Base-by-base conservation (phyloP, 2,329 filamentous ascomycete species). In the Monosporascus ibericus region DNA sequence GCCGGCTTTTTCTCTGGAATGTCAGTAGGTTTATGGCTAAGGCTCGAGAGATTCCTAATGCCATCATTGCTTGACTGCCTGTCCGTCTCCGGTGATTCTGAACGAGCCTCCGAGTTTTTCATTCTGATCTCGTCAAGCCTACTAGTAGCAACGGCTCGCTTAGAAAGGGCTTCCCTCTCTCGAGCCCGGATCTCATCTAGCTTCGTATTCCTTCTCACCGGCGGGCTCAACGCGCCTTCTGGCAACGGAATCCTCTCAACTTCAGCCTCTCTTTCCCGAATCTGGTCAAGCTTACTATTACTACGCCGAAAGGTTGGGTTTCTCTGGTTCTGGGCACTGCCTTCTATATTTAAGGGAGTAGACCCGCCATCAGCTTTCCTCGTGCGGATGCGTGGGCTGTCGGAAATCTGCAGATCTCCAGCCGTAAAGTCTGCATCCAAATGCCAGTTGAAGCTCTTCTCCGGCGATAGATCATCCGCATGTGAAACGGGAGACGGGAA, bases 381-480 rank as follows among this genome's bases (percentile, higher is more conserved):
- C 22, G 73, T 65, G 27, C 64, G 69, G 49, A 82, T 72, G 34
- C 77, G 75, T n/a, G 80, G 80, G 55, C 79, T 83, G 56, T 77
- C 71, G 0, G 80, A 83, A 36, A 79, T 62, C 52, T 82, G 78
- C 39, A 82, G 54, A 53, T 82, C 79, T 42, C 74, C 72, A 11
- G 75, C 79, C 1, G 80, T 82, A 57, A 84, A 82, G 51, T 84
- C 80, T 5, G 75, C 74, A 36, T 83, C 80, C 6, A 81, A 65
- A 52, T 82, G 69, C 80, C 79, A 84, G 7, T 73, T 75, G 52
- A 75, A 79, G 58, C 74, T 77, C 63, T 78, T 80, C 49, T 76
- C 74, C 0, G 79, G 78, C 0, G 76, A 77, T 6, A 51, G 50
- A 7, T 48, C 42, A 18, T 47, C 34, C 25, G 48, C 58, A 51